Base-by-base conservation (phyloP, 1,139 yeast genomes). In the Lodderomyces parapsilosis region DNA sequence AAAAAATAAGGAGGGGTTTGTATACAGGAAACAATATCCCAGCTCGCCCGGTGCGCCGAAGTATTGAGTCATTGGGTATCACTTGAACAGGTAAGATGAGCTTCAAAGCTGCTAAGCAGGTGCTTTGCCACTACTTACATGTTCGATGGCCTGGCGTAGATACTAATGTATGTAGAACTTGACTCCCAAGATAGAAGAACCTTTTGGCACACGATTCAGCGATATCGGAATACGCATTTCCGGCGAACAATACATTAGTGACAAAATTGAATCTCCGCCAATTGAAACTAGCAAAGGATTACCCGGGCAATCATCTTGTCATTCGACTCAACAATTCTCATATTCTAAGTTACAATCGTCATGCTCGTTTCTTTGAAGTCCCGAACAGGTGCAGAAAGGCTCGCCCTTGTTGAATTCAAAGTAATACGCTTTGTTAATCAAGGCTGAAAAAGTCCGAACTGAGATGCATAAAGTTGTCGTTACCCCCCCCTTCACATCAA, bases 1-100 rank as follows among this genome's bases (percentile, higher is more conserved):
- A 30, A 30, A 30, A 30, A 6, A 30, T 8, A 30, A 30, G 15
- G 19, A 15, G 15, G 19, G 19, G 33, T 19, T 20, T 19, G 25
- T 33, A 33, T 19, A 33, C 36, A 33, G 36, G 36, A 33, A 20
- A 19, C 14, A n/a, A 11, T 33, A 11, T 33, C 36, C 24, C 7
- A 11, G 15, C 9, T 15, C 3, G 33, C 33, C 33, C 33, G 33
- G n/a, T 30, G 8, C 33, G 18, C 33, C 33, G 33, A n/a, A 30
- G 7, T n/a, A 15, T 30, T 30, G 19, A 8, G 14, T 6, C 7
- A 15, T 15, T 30, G 19, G 19, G 14, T 15, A 15, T 8, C 11
- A 24, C 7, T 20, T 20, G 8, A 20, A 20, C 7, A 6, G 8
- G 23, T 8, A 20, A n/a, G n/a, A n/a, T n/a, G n/a, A n/a, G n/a